These are phyloP conservation scores for Malassezia equina DNA, from an alignment of 1,284 basidiomycete genomes.

Conservation along the genomic window DNA sequence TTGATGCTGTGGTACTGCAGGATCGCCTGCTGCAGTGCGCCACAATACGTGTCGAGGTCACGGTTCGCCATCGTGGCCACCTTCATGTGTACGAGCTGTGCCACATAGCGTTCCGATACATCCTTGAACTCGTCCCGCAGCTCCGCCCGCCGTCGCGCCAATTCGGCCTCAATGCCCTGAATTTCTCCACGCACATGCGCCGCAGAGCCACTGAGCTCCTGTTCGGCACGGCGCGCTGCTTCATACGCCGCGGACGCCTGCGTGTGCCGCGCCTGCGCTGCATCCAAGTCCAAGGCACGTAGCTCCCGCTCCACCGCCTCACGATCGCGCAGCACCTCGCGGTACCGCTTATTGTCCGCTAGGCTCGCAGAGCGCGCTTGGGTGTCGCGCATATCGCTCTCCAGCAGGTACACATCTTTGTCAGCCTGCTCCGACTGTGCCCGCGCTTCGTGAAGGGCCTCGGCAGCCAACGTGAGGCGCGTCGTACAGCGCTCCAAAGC, in stretches of 20 bases:
- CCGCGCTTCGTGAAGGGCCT: conserved; percentile 22
- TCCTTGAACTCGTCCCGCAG: conserved; percentile 72
- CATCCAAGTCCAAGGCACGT: conserved; percentile 48
- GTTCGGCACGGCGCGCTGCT: conserved; percentile 61
- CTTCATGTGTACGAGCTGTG: conserved; percentile 89
- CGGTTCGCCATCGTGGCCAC: conserved; percentile 39
- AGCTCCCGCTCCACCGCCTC: conserved; percentile 63
- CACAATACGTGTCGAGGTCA: conserved; percentile 82
- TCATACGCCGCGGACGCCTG: conserved; percentile 75
- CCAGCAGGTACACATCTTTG: conserved; percentile 27
- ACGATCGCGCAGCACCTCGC: conserved; percentile 63
- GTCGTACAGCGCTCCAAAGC: conserved; percentile 50
- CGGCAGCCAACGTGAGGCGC: conserved; percentile 34
- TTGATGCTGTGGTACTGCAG: conserved; percentile 97
- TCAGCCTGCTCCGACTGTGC: conserved; percentile 24
- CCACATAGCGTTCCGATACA: conserved; percentile 71
- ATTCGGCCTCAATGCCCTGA: conserved; percentile 29
- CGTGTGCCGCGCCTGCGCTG: conserved; percentile 50
- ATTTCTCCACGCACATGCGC: conserved; percentile 37
- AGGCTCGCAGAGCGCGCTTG: conserved; percentile 56
- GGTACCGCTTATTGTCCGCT: conserved; percentile 72
- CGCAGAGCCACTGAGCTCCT: conserved; percentile 60
- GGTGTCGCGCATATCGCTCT: conserved; percentile 47
- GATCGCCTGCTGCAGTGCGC: conserved; percentile 85
- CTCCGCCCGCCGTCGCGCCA: conserved; percentile 58